Conservation (phyloP, 176 grass and related monocot genomes). For the Zea luxurians region DNA sequence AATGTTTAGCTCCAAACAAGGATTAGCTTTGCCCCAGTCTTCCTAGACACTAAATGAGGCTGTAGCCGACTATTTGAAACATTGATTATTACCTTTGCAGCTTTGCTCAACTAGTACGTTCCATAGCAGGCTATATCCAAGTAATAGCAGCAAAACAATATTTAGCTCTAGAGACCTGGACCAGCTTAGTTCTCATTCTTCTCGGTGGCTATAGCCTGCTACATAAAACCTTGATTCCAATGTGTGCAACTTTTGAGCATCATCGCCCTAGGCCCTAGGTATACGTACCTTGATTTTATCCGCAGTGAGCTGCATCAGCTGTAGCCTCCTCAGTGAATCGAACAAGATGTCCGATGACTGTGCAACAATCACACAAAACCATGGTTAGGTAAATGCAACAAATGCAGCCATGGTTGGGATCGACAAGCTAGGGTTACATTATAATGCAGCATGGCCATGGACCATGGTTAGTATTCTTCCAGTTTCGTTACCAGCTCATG, state of each 20-base stretch:
- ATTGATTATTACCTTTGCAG: too few relatives aligned
- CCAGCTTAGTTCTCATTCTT: too few relatives aligned
- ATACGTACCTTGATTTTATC: conserved; percentile 47
- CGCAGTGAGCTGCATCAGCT: conserved; percentile 59
- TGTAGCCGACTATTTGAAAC: too few relatives aligned
- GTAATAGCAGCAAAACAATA: neutral
- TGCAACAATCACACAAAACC: conserved; percentile 17
- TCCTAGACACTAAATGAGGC: neutral
- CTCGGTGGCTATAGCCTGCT: neutral
- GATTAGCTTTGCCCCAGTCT: neutral
- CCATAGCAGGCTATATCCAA: neutral
- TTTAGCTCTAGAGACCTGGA: neutral
- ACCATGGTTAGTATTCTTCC: neutral
- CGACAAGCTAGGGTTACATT: neutral
- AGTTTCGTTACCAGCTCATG: conserved; percentile 42
- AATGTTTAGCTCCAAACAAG: neutral
- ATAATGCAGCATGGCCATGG: neutral
- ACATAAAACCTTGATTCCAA: neutral
- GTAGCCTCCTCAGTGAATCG: conserved; percentile 57
- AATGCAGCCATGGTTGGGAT: neutral
- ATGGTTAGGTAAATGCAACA: neutral
- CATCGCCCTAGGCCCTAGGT: conserved; percentile 3
- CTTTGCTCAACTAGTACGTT: too few relatives aligned
- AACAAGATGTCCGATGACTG: conserved; percentile 51
- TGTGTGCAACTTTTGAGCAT: neutral